Percentiles rank a stretch among this genome's conserved stretches.
Evolutionary conservation across 2,329 filamentous ascomycete genomes (phyloP).

Genomic region (Podosphaera aphanis): DNA sequence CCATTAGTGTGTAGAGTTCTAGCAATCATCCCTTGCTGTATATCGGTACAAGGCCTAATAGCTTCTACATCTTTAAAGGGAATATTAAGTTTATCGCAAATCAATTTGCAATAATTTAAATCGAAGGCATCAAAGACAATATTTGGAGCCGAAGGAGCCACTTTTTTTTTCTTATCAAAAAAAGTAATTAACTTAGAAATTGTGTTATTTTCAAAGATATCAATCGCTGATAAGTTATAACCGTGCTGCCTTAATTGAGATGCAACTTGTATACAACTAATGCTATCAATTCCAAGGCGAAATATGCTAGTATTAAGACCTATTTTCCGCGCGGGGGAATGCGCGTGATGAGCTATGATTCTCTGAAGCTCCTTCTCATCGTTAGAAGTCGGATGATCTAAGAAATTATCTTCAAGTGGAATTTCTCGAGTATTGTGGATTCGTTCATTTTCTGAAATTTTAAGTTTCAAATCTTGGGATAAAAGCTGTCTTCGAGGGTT

Average conservation of each 20-base stretch:
- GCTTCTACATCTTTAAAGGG: slow-evolving; percentile 22
- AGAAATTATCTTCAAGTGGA: not conserved
- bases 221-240: slow-evolving; percentile 36
- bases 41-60: slow-evolving; percentile 53
- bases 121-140: slow-evolving; percentile 30
- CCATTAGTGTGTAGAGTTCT: slow-evolving; percentile 47
- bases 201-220: slow-evolving; percentile 44
- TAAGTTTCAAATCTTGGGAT: slow-evolving; percentile 5
- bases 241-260: slow-evolving; percentile 37
- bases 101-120: slow-evolving; percentile 16
- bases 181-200: slow-evolving; percentile 16
- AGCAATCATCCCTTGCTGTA: slow-evolving; percentile 60
- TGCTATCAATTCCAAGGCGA: slow-evolving; percentile 74
- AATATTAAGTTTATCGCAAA: slow-evolving; percentile 11
- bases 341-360: slow-evolving; percentile 28
- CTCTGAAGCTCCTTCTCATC: slow-evolving; percentile 21
- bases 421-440: not conserved
- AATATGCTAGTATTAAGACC: slow-evolving; percentile 48
- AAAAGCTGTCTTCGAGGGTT: slow-evolving; percentile 14
- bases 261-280: slow-evolving; percentile 63
- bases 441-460: slow-evolving; percentile 6
- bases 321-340: slow-evolving; percentile 26
- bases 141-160: not conserved
- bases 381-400: slow-evolving; percentile 5
- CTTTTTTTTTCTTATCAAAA: slow-evolving; percentile 3